A percentile compares a stretch with the other conserved stretches of the same genome.
phyloP scores from a whole-genome alignment of 2,329 filamentous ascomycete genomes.

The Fusarium chlamydosporum region DNA sequence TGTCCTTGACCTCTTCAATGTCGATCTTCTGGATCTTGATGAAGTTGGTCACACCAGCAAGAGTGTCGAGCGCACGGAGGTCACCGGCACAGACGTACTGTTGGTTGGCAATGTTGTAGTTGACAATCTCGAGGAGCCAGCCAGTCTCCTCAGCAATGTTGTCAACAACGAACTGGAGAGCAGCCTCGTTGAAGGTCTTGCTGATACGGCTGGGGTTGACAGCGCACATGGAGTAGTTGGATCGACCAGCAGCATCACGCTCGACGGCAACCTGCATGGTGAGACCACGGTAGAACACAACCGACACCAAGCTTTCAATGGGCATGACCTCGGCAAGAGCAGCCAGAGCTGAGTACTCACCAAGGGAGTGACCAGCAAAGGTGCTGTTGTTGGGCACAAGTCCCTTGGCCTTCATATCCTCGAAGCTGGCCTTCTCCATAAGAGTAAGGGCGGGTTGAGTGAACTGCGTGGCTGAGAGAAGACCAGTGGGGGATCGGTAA shows the following conservation, averaged over 20 bases:
- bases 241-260: conserved; percentile 90
- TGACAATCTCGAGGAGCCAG: conserved; percentile 99
- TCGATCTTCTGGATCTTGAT: conserved; percentile 98
- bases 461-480: conserved; percentile 97
- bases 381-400: conserved; percentile 96
- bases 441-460: conserved; percentile 96
- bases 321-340: conserved; percentile 98
- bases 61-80: conserved; percentile 77
- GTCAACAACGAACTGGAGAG: conserved; percentile 95
- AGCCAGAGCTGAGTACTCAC: conserved; percentile 97
- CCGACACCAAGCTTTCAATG: conserved; percentile 98
- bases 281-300: conserved; percentile 98
- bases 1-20: conserved; percentile 91
- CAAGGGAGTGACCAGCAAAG: conserved; percentile 97
- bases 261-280: conserved; percentile 99
- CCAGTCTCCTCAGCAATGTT: conserved; percentile 93
- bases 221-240: conserved; percentile 99
- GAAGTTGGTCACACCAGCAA: conserved; percentile 90
- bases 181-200: conserved; percentile 98
- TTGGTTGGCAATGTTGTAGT: conserved; percentile 87
- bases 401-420: conserved; percentile 98
- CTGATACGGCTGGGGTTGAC: conserved; percentile 98
- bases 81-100: conserved; percentile 81
- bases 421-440: conserved; percentile 99
- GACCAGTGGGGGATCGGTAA: conserved; percentile 92